Conservation (phyloP, 148 eudicot genomes). For the Heliamphora exappendiculata region DNA sequence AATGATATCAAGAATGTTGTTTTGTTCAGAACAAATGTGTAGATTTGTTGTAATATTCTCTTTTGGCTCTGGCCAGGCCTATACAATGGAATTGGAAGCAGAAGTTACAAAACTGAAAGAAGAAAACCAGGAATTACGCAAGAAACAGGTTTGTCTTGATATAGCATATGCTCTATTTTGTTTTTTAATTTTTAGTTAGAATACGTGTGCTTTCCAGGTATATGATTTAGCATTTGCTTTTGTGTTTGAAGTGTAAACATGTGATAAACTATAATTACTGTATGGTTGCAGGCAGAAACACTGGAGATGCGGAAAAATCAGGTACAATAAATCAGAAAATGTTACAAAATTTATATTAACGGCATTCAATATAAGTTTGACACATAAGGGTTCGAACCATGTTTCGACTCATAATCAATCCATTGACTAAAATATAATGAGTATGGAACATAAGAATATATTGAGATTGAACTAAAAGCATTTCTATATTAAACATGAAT, state of each 20-base stretch:
- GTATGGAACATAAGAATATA: too few species aligned
- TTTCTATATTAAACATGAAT: too few species aligned
- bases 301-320: conserved; percentile 83
- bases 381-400: too few species aligned
- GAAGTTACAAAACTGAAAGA: conserved; percentile 77
- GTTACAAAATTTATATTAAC: too few species aligned
- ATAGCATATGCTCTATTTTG: too few species aligned
- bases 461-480: too few species aligned
- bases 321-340: too few species aligned
- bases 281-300: conserved; percentile 53
- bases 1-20: background rate
- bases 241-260: background rate
- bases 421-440: too few species aligned
- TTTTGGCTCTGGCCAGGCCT: conserved; percentile 45
- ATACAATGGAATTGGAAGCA: conserved; percentile 81
- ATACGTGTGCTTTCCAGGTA: background rate
- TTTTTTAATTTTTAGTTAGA: background rate
- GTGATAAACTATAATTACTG: background rate
- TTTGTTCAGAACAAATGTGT: background rate
- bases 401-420: too few species aligned
- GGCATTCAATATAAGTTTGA: too few species aligned
- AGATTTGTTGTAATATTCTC: background rate
- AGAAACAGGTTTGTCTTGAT: conserved; percentile 54
- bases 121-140: conserved; percentile 55
- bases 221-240: background rate